A percentile compares a stretch with the other conserved stretches of the same genome.
Conservation (phyloP, 306 rosid genomes). For the Lagenaria siceraria region DNA sequence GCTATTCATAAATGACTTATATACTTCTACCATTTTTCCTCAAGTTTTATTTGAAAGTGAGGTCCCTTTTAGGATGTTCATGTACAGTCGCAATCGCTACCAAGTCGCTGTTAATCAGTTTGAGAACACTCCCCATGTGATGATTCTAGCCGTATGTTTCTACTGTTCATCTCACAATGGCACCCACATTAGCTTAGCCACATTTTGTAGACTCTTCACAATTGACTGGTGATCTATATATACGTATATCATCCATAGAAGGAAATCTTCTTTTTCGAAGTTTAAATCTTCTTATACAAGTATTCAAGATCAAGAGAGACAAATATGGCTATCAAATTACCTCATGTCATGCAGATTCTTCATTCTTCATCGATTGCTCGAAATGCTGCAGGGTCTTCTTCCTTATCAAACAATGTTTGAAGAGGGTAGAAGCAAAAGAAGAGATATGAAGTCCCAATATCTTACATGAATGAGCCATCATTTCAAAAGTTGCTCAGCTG, state of each 20-base stretch:
- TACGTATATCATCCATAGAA: not conserved
- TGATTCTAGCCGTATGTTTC: not conserved
- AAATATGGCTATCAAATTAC: not conserved
- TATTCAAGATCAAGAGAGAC: not conserved
- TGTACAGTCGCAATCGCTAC: not conserved
- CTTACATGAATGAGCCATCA: slow-evolving; percentile 7
- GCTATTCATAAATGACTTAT: not conserved
- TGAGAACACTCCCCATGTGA: not conserved
- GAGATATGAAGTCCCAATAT: not conserved
- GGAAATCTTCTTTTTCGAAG: not conserved
- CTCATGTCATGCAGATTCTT: not conserved
- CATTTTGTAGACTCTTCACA: not conserved
- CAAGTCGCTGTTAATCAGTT: not conserved
- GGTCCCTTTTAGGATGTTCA: not conserved
- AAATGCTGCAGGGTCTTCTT: not conserved
- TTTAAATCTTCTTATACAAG: not conserved
- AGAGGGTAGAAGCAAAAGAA: not conserved
- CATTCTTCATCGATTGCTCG: not conserved
- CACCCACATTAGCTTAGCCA: not conserved
- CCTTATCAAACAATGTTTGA: not conserved
- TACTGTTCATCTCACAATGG: not conserved
- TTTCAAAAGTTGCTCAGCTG: slow-evolving; percentile 7
- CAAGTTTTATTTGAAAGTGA: not conserved
- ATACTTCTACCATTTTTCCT: not conserved
- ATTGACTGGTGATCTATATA: not conserved